Base-by-base conservation (phyloP, 2,329 filamentous ascomycete genomes). In the Berkeleyomyces rouxiae region DNA sequence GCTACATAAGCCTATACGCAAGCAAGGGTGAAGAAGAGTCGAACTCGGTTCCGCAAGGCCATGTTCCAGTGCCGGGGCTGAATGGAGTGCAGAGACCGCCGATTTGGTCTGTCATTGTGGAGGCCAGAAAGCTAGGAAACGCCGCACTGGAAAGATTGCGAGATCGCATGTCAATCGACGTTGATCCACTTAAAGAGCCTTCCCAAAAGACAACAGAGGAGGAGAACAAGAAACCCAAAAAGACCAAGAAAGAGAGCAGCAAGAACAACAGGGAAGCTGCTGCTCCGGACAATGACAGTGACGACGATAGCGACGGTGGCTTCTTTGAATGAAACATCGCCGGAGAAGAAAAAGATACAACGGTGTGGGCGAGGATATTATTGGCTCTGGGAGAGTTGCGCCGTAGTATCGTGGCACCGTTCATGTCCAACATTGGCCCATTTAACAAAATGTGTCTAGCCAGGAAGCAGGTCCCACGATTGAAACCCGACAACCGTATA, bases 21-120 rank as follows among this genome's bases (percentile, higher is more conserved):
- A 67, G 67, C 59, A 74, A 74, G 2, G 74, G 72, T 13, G 73
- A 74, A 49, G 68, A 70, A 3, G 75, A 74, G 4, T 67, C 66
- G 6, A 73, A 70, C 3, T 70, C 73, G 9, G 74, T 75, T 31
- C 71, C 75, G 3, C 69, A 82, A 13, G 73, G 73, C n/a, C 70
- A 74, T 4, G 74, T 78, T 64, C 63, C 63, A 3, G 60, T 64
- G 16, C 49, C 47, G 7, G 46, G 58, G n/a, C 13, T 53, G 13
- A 40, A 47, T 44, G 63, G 53, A 7, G 44, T 64, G 7, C n/a
- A 60, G 63, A 72, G 79, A 64, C 77, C 79, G 5, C 77, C 81
- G n/a, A 80, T 90, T 75, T 90, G 87, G 87, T 73, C 74, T 13
- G 73, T 78, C 11, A 79, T 92, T 16, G 85, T 88, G 73, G 76